Base-by-base conservation (phyloP, 164 flowering plant species). In the Umbellularia californica region DNA sequence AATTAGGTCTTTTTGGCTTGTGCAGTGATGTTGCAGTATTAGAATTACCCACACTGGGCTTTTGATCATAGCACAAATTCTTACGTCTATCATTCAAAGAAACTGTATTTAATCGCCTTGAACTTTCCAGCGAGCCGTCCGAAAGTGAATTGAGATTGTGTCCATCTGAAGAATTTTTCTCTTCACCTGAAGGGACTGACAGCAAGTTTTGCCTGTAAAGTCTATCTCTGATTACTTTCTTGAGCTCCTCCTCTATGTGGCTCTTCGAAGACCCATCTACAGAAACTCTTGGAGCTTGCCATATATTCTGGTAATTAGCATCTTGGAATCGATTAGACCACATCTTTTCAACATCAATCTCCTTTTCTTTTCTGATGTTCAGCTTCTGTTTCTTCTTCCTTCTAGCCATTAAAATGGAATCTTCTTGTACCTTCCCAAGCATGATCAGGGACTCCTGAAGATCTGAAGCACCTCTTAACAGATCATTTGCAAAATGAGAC, bases 391-490 rank as follows among this genome's bases (percentile, higher is more conserved):
- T 84, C 71, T 75, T 82, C 84, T 84, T 87, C 83, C 83, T 70
- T 72, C 62, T 77, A n/a, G 83, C 72, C 85, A 81, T 79, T 71
- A 73, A 74, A 33, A 79, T 76, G 1, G 97, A 85, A 58, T 90
- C 90, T 78, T 90, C 90, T 77, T 91, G 98, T 76, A 92, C 69
- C 79, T 87, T 87, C 12, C 89, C 84, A 47, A 94, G 89, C 94
- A 90, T 87, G 68, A 69, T 58, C 5, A 92, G 74, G 19, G 97
- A 94, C 74, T 90, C 93, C 50, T 94, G 92, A 77, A 94, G 84
- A 78, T 92, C 94, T 76, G 91, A 85, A 81, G 98, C 91, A 60
- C 96, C 97, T 77, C 77, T 86, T 72, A 91, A 76, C 82, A 94
- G 73, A 77, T 89, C 92, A 66, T 79, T 79, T 3, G 96, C 95